A percentile compares a stretch with the other conserved stretches of the same genome.
Evolutionary conservation across 345 rosid genomes (phyloP).

Genomic region (Alliaria petiolata): DNA sequence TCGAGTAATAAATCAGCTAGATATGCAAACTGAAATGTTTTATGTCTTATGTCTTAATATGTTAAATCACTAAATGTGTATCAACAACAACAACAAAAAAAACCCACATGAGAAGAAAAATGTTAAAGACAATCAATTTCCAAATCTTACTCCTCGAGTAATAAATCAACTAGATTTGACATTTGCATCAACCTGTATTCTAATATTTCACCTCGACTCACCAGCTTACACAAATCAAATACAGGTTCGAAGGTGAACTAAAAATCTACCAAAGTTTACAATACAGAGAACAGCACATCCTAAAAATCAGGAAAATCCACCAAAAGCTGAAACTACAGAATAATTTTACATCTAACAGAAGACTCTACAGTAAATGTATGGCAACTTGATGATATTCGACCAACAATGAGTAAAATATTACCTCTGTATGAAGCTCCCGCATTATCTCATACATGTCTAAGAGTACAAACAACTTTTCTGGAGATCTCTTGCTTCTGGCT

Average conservation of each 20-base stretch:
- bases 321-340: slow-evolving; percentile 1
- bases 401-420: slow-evolving; percentile 30
- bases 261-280: background rate
- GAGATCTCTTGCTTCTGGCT: slow-evolving; percentile 96
- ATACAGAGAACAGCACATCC: background rate
- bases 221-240: background rate
- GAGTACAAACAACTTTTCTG: slow-evolving; percentile 96
- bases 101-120: too few species aligned
- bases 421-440: slow-evolving; percentile 97
- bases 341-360: background rate
- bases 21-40: too few species aligned
- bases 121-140: too few species aligned
- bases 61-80: too few species aligned
- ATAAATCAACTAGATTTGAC: too few species aligned
- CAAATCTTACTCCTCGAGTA: too few species aligned
- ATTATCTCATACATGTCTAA: slow-evolving; percentile 97
- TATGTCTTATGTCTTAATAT: too few species aligned
- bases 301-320: background rate
- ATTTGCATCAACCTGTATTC: too few species aligned
- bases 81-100: too few species aligned
- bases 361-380: slow-evolving; percentile 1
- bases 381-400: background rate
- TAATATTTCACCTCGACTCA: too few species aligned
- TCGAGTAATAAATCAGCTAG: background rate
- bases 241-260: background rate